These are phyloP conservation scores for Pseudopithomyces maydicus DNA, from an alignment of 2,329 filamentous ascomycete genomes.

Conservation along the genomic window DNA sequence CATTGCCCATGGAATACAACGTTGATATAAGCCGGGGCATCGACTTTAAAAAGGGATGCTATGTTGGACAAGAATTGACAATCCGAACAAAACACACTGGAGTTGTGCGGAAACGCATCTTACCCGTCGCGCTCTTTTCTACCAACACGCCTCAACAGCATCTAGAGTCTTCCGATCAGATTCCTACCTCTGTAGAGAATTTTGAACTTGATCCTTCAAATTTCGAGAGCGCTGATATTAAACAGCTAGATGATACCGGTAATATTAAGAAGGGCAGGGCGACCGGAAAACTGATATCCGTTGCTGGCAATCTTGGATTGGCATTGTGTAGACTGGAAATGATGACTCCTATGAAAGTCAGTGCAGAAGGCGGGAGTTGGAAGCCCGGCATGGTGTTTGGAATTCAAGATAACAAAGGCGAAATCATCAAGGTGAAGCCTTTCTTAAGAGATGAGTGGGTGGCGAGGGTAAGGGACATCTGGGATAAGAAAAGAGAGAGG, in stretches of 20 bases:
- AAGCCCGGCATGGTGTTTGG: conserved; percentile 61
- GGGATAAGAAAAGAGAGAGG: conserved; percentile 32
- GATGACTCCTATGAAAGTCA: conserved; percentile 81
- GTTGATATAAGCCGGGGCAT: conserved; percentile 85
- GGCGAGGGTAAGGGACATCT: conserved; percentile 42
- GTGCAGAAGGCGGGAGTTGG: conserved; percentile 67
- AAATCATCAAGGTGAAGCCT: conserved; percentile 53
- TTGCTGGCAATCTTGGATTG: conserved; percentile 84
- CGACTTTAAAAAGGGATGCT: conserved; percentile 95
- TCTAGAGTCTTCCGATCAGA: not conserved
- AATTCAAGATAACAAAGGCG: conserved; percentile 23
- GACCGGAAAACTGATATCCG: conserved; percentile 79
- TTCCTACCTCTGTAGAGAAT: conserved; percentile 10
- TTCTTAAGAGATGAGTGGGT: conserved; percentile 81
- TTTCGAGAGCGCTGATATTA: conserved; percentile 58
- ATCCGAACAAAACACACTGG: conserved; percentile 94
- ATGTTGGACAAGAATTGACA: conserved; percentile 94
- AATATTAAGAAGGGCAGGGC: conserved; percentile 61
- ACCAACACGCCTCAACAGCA: conserved; percentile 2
- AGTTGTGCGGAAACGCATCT: conserved; percentile 85
- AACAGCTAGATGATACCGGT: conserved; percentile 52
- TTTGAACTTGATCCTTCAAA: conserved; percentile 39
- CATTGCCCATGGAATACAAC: conserved; percentile 87
- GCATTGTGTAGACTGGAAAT: conserved; percentile 85
- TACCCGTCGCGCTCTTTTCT: conserved; percentile 77